Conservation (phyloP, 2,329 filamentous ascomycete genomes). For the Raffaelea arxii region DNA sequence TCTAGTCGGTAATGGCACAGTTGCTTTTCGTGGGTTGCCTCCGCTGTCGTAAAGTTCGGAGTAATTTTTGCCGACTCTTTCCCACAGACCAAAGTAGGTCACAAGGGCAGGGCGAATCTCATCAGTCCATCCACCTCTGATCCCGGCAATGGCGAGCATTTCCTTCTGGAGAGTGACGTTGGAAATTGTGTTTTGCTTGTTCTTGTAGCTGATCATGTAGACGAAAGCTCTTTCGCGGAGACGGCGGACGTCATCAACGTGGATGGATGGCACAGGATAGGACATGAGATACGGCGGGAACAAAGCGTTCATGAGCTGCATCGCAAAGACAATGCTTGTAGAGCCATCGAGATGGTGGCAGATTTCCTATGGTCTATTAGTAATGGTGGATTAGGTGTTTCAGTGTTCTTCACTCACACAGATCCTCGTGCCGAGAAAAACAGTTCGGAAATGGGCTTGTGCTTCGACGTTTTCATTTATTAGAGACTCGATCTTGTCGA, state of each 20-base stretch:
- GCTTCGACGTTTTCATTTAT: slow-evolving; percentile 7
- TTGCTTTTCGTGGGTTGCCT: background rate
- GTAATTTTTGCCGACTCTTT: background rate
- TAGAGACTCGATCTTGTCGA: slow-evolving; percentile 7
- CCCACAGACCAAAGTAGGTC: slow-evolving; percentile 4
- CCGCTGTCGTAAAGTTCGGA: background rate
- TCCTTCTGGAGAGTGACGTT: background rate
- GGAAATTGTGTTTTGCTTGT: background rate
- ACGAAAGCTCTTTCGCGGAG: slow-evolving; percentile 9
- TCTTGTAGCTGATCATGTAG: slow-evolving; percentile 1
- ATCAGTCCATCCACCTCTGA: slow-evolving; percentile 5
- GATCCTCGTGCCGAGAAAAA: slow-evolving; percentile 11
- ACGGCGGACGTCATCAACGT: slow-evolving; percentile 1
- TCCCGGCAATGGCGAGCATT: slow-evolving; percentile 4
- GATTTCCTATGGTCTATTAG: slow-evolving; percentile 5
- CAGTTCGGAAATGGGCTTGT: slow-evolving; percentile 8
- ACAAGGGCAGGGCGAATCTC: slow-evolving; percentile 8
- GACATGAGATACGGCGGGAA: slow-evolving; percentile 13
- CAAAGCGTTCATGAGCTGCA: slow-evolving; percentile 13
- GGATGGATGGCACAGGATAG: slow-evolving; percentile 9
- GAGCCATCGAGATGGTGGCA: slow-evolving; percentile 8
- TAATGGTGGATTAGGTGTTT: background rate
- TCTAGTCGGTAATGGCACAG: background rate
- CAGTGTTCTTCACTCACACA: slow-evolving; percentile 8
- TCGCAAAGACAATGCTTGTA: slow-evolving; percentile 2